Percentiles rank a stretch among this genome's conserved stretches.
Evolutionary conservation across 257 asterid species (phyloP).

Genomic region (Ligustrum vulgare): DNA sequence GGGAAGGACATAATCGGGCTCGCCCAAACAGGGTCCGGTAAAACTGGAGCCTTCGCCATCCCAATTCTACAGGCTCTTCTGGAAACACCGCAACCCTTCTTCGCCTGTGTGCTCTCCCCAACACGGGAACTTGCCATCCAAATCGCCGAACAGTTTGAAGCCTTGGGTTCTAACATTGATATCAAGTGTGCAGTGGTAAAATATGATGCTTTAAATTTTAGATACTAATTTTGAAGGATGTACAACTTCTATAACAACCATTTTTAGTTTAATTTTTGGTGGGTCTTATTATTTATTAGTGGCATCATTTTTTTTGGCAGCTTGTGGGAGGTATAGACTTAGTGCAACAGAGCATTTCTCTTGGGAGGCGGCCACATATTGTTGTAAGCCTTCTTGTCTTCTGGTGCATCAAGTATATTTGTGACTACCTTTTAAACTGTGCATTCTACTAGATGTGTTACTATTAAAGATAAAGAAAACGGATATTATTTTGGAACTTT

Average conservation of each 20-base stretch:
- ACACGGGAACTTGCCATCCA: slow-evolving; percentile 89
- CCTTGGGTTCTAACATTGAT: slow-evolving; percentile 81
- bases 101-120: slow-evolving; percentile 84
- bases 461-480: background rate
- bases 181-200: slow-evolving; percentile 73
- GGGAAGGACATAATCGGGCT: slow-evolving; percentile 88
- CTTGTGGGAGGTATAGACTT: slow-evolving; percentile 82
- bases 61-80: slow-evolving; percentile 80
- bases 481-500: background rate
- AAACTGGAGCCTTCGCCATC: slow-evolving; percentile 90
- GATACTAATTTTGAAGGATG: background rate
- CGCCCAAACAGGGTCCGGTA: slow-evolving; percentile 95
- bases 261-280: background rate
- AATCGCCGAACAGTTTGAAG: slow-evolving; percentile 81
- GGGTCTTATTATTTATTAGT: background rate
- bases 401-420: slow-evolving; percentile 3
- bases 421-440: background rate
- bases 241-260: background rate
- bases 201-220: background rate
- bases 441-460: background rate
- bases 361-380: slow-evolving; percentile 81
- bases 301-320: slow-evolving; percentile 37
- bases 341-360: slow-evolving; percentile 73
- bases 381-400: slow-evolving; percentile 54
- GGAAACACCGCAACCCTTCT: slow-evolving; percentile 74